phyloP scores from a whole-genome alignment of 139 green algal species.

The Picochlorum sp. region DNA sequence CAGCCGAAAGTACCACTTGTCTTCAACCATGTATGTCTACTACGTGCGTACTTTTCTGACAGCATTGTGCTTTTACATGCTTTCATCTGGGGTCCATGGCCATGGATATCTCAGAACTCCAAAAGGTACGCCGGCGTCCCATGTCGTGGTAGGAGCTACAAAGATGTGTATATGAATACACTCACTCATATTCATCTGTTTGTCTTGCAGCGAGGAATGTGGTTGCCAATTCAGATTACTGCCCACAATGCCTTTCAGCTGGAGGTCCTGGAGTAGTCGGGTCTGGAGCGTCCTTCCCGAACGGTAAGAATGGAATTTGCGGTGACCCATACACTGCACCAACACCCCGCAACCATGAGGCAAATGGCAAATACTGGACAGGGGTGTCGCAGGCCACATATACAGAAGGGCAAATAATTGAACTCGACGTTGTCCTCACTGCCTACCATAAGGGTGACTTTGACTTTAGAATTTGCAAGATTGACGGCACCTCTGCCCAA shows the following conservation, averaged over 20 bases:
- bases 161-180: too few species aligned
- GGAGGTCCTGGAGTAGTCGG: constrained; percentile 12
- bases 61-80: too few species aligned
- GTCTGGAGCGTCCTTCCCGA: not conserved
- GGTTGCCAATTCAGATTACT: not conserved
- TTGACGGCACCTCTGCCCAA: not conserved
- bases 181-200: not conserved
- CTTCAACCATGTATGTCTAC: too few species aligned
- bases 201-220: not conserved
- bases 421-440: constrained; percentile 24
- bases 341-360: constrained; percentile 8
- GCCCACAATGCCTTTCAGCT: not conserved
- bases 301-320: constrained; percentile 4
- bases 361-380: constrained; percentile 4
- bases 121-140: too few species aligned
- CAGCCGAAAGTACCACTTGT: too few species aligned
- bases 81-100: too few species aligned
- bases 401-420: constrained; percentile 14
- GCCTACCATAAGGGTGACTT: constrained; percentile 40
- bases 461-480: constrained; percentile 22
- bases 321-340: not conserved
- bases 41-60: too few species aligned
- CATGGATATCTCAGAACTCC: too few species aligned
- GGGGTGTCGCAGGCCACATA: constrained; percentile 5
- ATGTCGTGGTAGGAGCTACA: too few species aligned